These are phyloP conservation scores for Sarocladiaceae sp. DNA, from an alignment of 2,329 filamentous ascomycete genomes.

Conservation along the genomic window DNA sequence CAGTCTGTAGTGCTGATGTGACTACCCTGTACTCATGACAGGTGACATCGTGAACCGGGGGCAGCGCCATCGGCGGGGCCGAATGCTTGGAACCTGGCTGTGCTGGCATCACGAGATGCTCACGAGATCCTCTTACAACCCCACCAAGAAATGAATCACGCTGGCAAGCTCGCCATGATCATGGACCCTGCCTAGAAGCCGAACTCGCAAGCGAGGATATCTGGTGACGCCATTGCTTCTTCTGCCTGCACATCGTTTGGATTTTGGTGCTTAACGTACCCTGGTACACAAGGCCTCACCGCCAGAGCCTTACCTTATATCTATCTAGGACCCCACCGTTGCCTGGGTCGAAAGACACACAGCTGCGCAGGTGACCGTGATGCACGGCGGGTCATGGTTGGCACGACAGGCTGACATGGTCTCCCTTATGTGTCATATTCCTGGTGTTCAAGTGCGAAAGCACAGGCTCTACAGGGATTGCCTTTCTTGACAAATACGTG, in stretches of 20 bases:
- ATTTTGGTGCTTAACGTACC: too few species aligned
- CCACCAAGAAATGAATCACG: neutral
- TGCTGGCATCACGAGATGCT: neutral
- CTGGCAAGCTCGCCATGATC: neutral
- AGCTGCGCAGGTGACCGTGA: neutral
- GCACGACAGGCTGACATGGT: neutral
- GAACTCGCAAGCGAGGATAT: neutral
- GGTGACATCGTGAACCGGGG: too few species aligned
- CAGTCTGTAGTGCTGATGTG: too few species aligned
- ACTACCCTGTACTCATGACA: too few species aligned
- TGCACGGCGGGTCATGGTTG: constrained; percentile 1
- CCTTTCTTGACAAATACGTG: too few species aligned
- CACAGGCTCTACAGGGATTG: too few species aligned
- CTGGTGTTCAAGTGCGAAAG: too few species aligned
- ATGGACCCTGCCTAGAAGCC: neutral
- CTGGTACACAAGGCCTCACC: neutral
- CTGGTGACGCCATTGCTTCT: neutral
- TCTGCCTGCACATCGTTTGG: too few species aligned
- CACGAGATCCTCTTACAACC: neutral
- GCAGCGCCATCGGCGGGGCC: neutral
- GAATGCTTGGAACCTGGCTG: neutral
- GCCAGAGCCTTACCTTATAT: too few species aligned
- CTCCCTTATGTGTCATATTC: too few species aligned
- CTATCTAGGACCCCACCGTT: neutral
- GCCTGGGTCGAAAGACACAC: neutral